A percentile compares a stretch with the other conserved stretches of the same genome.
Conservation (phyloP, 2,329 filamentous ascomycete genomes). For the Arthrobotrys pseudoclavata region DNA sequence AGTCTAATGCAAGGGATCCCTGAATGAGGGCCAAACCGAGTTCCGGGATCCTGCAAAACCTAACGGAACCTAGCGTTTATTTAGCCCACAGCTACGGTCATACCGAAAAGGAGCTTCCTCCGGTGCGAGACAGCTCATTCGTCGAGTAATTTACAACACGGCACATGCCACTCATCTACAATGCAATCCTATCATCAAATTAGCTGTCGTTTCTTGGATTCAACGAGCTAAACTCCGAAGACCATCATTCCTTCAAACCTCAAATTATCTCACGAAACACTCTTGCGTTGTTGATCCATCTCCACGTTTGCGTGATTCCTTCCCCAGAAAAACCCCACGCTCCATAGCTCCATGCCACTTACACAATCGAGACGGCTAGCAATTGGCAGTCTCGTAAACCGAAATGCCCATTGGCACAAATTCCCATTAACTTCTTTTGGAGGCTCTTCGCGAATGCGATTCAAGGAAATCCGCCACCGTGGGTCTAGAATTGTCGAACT, state of each 20-base stretch:
- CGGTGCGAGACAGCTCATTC: background rate
- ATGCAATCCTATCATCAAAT: too few species aligned
- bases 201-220: too few species aligned
- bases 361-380: constrained; percentile 34
- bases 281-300: constrained; percentile 34
- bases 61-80: constrained; percentile 16
- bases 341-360: background rate
- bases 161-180: background rate
- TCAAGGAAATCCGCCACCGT: constrained; percentile 25
- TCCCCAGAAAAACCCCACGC: constrained; percentile 22
- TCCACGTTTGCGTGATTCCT: constrained; percentile 21
- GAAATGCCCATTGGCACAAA: constrained; percentile 24
- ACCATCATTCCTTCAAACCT: background rate
- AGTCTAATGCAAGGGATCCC: constrained; percentile 24
- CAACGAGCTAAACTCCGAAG: background rate
- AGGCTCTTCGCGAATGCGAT: constrained; percentile 18
- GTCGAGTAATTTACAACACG: background rate
- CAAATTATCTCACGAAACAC: constrained; percentile 28
- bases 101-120: constrained; percentile 10
- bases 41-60: constrained; percentile 12
- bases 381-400: constrained; percentile 47
- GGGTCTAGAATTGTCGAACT: constrained; percentile 9
- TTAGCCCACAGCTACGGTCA: background rate
- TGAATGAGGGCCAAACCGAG: constrained; percentile 19
- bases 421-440: constrained; percentile 3